phyloP scores from a whole-genome alignment of 2,329 filamentous ascomycete genomes.

The Xylaria multiplex region DNA sequence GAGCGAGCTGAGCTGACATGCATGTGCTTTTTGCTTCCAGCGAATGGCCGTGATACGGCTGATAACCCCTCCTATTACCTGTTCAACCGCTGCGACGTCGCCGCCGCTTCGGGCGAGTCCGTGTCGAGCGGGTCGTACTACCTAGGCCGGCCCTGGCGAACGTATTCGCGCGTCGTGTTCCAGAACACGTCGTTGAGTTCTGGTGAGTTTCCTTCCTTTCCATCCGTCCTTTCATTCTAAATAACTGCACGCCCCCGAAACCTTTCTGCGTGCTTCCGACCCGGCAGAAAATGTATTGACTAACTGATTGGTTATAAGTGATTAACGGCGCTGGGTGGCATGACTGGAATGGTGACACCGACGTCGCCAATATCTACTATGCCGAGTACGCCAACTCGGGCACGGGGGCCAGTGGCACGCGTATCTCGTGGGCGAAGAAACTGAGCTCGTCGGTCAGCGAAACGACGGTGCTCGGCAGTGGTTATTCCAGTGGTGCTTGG shows the following conservation, averaged over 20 bases:
- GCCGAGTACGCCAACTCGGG: slow-evolving; percentile 70
- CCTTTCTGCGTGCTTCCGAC: not conserved
- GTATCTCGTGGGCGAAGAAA: slow-evolving; percentile 57
- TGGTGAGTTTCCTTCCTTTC: slow-evolving; percentile 22
- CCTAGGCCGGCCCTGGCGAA: slow-evolving; percentile 60
- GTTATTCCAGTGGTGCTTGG: slow-evolving; percentile 37
- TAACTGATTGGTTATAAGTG: slow-evolving; percentile 48
- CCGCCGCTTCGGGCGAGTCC: slow-evolving; percentile 52
- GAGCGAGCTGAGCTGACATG: slow-evolving; percentile 24
- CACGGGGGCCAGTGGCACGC: slow-evolving; percentile 61
- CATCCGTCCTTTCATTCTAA: too few relatives aligned
- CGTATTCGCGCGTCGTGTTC: slow-evolving; percentile 60
- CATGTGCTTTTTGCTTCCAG: slow-evolving; percentile 41
- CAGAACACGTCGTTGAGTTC: slow-evolving; percentile 60
- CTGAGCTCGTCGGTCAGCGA: slow-evolving; percentile 51
- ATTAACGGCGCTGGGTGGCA: slow-evolving; percentile 70
- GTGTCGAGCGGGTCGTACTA: slow-evolving; percentile 56
- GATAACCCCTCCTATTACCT: slow-evolving; percentile 56
- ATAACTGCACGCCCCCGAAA: not conserved
- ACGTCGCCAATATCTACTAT: slow-evolving; percentile 64
- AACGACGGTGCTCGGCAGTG: slow-evolving; percentile 43
- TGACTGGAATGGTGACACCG: slow-evolving; percentile 62
- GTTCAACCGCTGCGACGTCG: slow-evolving; percentile 57
- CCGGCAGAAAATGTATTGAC: not conserved
- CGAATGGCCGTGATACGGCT: slow-evolving; percentile 54